These are phyloP conservation scores for Orbilia oligospora DNA, from an alignment of 2,329 filamentous ascomycete genomes.

Conservation along the genomic window DNA sequence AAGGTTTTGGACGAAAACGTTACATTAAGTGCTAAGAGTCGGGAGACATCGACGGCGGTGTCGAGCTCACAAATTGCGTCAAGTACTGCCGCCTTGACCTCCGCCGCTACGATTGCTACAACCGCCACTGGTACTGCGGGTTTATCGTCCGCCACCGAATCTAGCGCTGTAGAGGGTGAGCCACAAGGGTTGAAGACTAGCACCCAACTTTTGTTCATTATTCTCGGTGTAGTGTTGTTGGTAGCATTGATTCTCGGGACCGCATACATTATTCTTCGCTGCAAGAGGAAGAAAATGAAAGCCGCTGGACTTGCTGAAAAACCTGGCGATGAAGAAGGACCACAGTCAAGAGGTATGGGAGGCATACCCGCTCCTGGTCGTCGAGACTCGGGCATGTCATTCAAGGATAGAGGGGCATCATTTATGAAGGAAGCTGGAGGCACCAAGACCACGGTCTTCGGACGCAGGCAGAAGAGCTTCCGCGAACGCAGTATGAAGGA, in stretches of 20 bases:
- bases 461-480: constrained; percentile 46
- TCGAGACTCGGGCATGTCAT: constrained; percentile 61
- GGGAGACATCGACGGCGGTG: constrained; percentile 37
- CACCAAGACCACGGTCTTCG: constrained; percentile 48
- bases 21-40: constrained; percentile 19
- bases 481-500: constrained; percentile 43
- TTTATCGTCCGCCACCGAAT: constrained; percentile 30
- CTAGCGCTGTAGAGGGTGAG: constrained; percentile 26
- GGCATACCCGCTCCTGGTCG: background rate
- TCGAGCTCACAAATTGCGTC: constrained; percentile 36
- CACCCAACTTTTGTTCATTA: constrained; percentile 63
- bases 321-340: constrained; percentile 32
- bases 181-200: constrained; percentile 58
- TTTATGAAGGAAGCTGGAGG: constrained; percentile 64
- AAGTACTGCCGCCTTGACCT: constrained; percentile 25
- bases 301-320: constrained; percentile 47
- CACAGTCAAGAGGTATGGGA: constrained; percentile 34
- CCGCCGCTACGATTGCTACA: constrained; percentile 34
- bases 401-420: constrained; percentile 63
- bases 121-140: constrained; percentile 24
- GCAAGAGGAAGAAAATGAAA: constrained; percentile 59
- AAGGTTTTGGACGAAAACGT: constrained; percentile 28
- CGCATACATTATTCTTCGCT: constrained; percentile 61
- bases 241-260: constrained; percentile 61
- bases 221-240: constrained; percentile 62